These are phyloP conservation scores for Mortierella sp. DNA, from an alignment of 371 early-diverging fungal genomes.

Conservation along the genomic window DNA sequence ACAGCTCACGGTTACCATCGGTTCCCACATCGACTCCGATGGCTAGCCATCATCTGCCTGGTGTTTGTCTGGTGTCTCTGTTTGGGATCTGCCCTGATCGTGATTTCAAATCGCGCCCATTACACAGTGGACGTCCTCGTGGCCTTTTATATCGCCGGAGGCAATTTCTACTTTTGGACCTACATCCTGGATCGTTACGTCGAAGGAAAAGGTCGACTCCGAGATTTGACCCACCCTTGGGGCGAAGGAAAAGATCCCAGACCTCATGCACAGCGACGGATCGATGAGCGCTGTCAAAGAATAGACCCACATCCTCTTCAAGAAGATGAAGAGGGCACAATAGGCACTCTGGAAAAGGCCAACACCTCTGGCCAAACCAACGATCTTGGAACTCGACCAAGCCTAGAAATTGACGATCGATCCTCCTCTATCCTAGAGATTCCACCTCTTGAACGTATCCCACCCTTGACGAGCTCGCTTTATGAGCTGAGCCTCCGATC, in stretches of 20 bases:
- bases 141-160: slow-evolving; percentile 58
- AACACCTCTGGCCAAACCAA: not conserved
- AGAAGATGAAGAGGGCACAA: not conserved
- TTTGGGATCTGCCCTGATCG: slow-evolving; percentile 56
- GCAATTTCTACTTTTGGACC: slow-evolving; percentile 52
- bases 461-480: slow-evolving; percentile 7
- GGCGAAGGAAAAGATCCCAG: not conserved
- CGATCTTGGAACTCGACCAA: not conserved
- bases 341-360: slow-evolving; percentile 4
- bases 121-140: slow-evolving; percentile 62
- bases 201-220: slow-evolving; percentile 4
- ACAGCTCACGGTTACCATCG: slow-evolving; percentile 26
- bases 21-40: slow-evolving; percentile 2
- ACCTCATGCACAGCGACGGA: not conserved
- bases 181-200: slow-evolving; percentile 5
- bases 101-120: slow-evolving; percentile 63
- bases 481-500: slow-evolving; percentile 13
- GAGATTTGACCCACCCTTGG: slow-evolving; percentile 6
- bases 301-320: not conserved
- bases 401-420: not conserved
- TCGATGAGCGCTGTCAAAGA: not conserved
- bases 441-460: slow-evolving; percentile 9
- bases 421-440: slow-evolving; percentile 18
- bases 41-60: slow-evolving; percentile 33
- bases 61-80: slow-evolving; percentile 41